Evolutionary conservation across 164 flowering plant genomes (phyloP).

Genomic region (Litsea cubeba): DNA sequence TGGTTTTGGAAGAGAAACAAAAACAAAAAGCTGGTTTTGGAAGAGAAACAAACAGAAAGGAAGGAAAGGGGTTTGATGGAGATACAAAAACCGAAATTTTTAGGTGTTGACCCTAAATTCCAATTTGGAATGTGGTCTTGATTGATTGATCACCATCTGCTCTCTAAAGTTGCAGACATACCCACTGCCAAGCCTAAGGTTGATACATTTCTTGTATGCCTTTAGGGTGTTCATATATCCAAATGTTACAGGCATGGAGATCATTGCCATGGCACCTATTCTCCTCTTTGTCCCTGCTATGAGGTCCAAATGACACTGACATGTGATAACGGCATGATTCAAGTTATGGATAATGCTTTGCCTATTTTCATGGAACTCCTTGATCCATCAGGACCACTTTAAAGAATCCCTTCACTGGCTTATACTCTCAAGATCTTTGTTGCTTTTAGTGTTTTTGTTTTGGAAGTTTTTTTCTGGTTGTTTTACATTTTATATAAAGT

Average conservation of each 20-base stretch:
- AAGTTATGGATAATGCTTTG: neutral
- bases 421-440: neutral
- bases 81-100: neutral
- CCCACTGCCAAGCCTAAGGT: neutral
- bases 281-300: neutral
- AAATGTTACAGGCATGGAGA: neutral
- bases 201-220: neutral
- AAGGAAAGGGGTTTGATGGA: neutral
- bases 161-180: neutral
- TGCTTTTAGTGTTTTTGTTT: too few relatives aligned
- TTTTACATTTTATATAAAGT: too few relatives aligned
- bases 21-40: neutral
- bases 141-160: neutral
- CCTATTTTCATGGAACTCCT: neutral
- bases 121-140: neutral
- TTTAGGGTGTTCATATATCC: neutral
- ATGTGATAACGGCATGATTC: neutral
- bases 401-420: neutral
- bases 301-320: neutral
- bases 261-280: too few relatives aligned
- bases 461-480: too few relatives aligned
- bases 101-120: neutral
- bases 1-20: too few relatives aligned
- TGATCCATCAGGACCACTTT: neutral
- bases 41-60: neutral